Evolutionary conservation across 805 yeast genomes (phyloP).

Genomic region (Wickerhamomyces bisporus): DNA sequence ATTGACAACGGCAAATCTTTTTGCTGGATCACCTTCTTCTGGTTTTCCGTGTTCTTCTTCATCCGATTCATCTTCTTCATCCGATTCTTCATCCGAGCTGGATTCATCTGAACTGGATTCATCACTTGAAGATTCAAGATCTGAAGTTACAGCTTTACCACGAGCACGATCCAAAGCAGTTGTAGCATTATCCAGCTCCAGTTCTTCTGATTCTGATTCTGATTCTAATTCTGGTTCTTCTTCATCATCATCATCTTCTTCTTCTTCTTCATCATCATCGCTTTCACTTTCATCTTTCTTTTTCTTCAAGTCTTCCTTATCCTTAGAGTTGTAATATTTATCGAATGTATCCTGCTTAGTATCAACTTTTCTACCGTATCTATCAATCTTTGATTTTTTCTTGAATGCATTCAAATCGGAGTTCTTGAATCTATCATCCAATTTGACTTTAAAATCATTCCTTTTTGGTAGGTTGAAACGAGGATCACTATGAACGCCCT

Average conservation of each 20-base stretch:
- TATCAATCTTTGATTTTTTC: slow-evolving; percentile 60
- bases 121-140: slow-evolving; percentile 34
- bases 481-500: slow-evolving; percentile 79
- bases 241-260: slow-evolving; percentile 13
- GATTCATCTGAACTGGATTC: slow-evolving; percentile 41
- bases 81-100: slow-evolving; percentile 29
- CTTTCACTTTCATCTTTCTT: slow-evolving; percentile 6
- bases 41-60: slow-evolving; percentile 56
- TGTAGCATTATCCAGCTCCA: slow-evolving; percentile 18
- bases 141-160: slow-evolving; percentile 51
- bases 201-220: slow-evolving; percentile 10
- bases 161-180: slow-evolving; percentile 52
- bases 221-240: slow-evolving; percentile 11
- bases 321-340: slow-evolving; percentile 35
- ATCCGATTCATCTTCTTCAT: slow-evolving; percentile 47
- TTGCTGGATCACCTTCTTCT: slow-evolving; percentile 84
- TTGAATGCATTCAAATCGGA: slow-evolving; percentile 54
- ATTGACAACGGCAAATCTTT: slow-evolving; percentile 84
- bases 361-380: slow-evolving; percentile 74
- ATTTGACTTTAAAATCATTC: slow-evolving; percentile 64
- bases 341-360: slow-evolving; percentile 29
- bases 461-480: slow-evolving; percentile 72
- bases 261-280: slow-evolving; percentile 21
- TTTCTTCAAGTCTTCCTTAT: slow-evolving; percentile 12
- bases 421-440: slow-evolving; percentile 82